These are phyloP conservation scores for Aspergillus sp. DNA, from an alignment of 2,329 filamentous ascomycete genomes.

Conservation along the genomic window DNA sequence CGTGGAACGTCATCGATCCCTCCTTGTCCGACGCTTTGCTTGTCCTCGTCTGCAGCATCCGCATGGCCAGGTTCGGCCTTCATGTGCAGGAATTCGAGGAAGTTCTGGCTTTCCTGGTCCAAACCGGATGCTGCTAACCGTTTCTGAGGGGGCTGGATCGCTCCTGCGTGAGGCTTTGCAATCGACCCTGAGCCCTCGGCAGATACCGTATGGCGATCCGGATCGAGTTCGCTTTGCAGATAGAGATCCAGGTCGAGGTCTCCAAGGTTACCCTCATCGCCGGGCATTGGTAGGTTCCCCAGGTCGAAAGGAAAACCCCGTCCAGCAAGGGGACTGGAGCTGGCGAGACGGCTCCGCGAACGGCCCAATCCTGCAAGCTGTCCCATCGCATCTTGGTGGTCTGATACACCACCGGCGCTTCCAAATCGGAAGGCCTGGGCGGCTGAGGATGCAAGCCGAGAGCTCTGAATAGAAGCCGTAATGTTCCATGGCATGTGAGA, in stretches of 20 bases:
- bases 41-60: slow-evolving; percentile 8
- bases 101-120: slow-evolving; percentile 53
- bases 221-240: slow-evolving; percentile 24
- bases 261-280: slow-evolving; percentile 15
- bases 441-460: slow-evolving; percentile 35
- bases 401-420: slow-evolving; percentile 25
- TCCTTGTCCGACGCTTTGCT: background rate
- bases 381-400: slow-evolving; percentile 10
- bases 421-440: slow-evolving; percentile 21
- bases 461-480: slow-evolving; percentile 46
- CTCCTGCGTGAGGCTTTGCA: background rate
- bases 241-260: slow-evolving; percentile 23
- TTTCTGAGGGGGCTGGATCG: slow-evolving; percentile 7
- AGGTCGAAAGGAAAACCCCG: slow-evolving; percentile 32
- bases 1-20: slow-evolving; percentile 5
- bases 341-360: slow-evolving; percentile 45
- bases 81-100: slow-evolving; percentile 49
- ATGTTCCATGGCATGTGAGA: slow-evolving; percentile 62
- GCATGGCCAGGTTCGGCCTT: slow-evolving; percentile 31
- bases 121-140: slow-evolving; percentile 45
- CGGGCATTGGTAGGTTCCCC: slow-evolving; percentile 15
- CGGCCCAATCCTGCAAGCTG: slow-evolving; percentile 24
- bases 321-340: slow-evolving; percentile 53
- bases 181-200: background rate
- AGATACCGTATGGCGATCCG: slow-evolving; percentile 9